Base-by-base conservation (phyloP, 78 protist genomes). In the Cavenderia fasciculata region DNA sequence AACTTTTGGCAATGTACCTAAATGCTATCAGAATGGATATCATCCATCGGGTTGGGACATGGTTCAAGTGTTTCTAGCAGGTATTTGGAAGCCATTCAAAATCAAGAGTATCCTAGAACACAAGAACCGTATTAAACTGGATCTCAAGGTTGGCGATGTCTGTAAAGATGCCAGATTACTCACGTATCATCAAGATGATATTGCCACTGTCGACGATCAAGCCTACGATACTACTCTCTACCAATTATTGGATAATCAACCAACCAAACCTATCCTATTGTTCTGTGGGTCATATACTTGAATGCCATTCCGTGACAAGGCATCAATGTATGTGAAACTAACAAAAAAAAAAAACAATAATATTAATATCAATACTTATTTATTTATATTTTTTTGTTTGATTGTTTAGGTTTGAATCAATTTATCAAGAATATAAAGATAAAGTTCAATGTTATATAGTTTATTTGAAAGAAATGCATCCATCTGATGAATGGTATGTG, bases 231-330 rank as follows among this genome's bases (percentile, higher is more conserved):
- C 47, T 7, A 25, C 90, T 1, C 27, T 82, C 2, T 82, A 82
- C 23, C 29, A 68, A 16, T 4, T 68, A 23, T 40, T 68, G 63
- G 49, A 63, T 8, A 47, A 10, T 8, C 21, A 49, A 25, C 11
- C 11, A 16, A 46, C 23, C 33, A 65, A 62, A 34, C 70, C 76
- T 18, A 4, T 82, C 18, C 79, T 82, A 34, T 43, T 82, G 4
- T 46, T 82, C 1, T 82, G 90, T 68, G 90, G 90, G 12, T 43
- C 62, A 12, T 68, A 46, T 7, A 82, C 90, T 46, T 82, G 90
- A 82, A 76, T 69, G 3, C 90, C 90, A 82, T 82, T 82, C 49
- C 7, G 90, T 0, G 90, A 82, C 47, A 82, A 82, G 27, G 68
- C 68, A 78, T 40, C 29, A 6, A 69, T 82, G 90, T 68, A n/a